phyloP scores from a whole-genome alignment of 345 rosid genomes.

The Salix brachista region DNA sequence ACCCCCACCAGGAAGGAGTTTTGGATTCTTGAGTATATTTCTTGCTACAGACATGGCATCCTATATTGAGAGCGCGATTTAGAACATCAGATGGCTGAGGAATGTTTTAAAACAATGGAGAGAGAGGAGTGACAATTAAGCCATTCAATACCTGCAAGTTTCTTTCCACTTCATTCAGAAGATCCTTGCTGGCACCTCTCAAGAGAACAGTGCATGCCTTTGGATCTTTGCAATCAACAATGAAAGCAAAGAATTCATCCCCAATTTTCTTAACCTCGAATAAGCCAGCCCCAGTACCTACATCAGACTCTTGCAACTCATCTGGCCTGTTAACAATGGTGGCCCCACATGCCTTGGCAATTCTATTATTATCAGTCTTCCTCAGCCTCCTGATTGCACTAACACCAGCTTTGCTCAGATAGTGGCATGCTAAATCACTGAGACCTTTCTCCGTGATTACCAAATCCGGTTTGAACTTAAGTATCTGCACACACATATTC shows the following conservation, averaged over 20 bases:
- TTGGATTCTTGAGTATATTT: conserved; percentile 92
- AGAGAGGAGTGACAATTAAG: not conserved
- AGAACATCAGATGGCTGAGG: not conserved
- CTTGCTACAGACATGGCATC: conserved; percentile 98
- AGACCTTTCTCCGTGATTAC: conserved; percentile 97
- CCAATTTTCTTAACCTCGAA: conserved; percentile 96
- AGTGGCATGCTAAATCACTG: conserved; percentile 93
- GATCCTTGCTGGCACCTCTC: conserved; percentile 99
- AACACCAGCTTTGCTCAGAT: conserved; percentile 86
- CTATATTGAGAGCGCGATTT: conserved; percentile 27
- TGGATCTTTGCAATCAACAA: conserved; percentile 91
- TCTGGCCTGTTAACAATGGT: conserved; percentile 92
- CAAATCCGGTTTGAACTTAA: conserved; percentile 84
- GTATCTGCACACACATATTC: conserved; percentile 70
- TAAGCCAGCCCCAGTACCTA: conserved; percentile 90
- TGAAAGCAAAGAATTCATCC: conserved; percentile 84
- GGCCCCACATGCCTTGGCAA: conserved; percentile 96
- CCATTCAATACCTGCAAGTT: conserved; percentile 67
- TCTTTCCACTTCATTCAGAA: conserved; percentile 91
- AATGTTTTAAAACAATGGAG: too few species aligned
- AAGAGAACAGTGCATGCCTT: conserved; percentile 88
- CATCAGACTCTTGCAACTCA: conserved; percentile 93
- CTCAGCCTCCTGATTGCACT: conserved; percentile 94
- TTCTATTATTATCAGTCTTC: conserved; percentile 85
- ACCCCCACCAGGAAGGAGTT: conserved; percentile 93